A percentile compares a stretch with the other conserved stretches of the same genome.
phyloP scores from a whole-genome alignment of 352 stramenopile genomes.

The Pythium rishiriense region DNA sequence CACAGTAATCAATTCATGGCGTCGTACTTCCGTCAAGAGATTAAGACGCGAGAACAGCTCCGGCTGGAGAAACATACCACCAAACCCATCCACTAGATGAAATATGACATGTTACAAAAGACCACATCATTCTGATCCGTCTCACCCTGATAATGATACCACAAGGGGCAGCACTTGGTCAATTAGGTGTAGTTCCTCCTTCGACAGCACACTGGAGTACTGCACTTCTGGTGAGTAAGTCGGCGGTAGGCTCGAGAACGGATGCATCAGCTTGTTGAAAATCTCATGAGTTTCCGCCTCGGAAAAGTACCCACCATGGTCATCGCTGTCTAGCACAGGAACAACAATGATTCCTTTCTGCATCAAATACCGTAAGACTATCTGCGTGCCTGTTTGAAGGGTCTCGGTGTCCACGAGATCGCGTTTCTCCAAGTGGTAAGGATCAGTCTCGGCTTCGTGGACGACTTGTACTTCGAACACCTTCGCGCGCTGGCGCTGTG shows the following conservation, averaged over 20 bases:
- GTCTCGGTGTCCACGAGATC: constrained; percentile 26
- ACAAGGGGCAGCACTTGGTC: constrained; percentile 37
- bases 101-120: not conserved
- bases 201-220: constrained; percentile 48
- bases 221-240: constrained; percentile 45
- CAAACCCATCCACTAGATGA: constrained; percentile 21
- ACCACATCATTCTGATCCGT: not conserved
- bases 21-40: constrained; percentile 74
- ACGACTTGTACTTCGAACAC: constrained; percentile 44
- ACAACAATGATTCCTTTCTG: constrained; percentile 55
- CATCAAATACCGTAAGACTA: constrained; percentile 49
- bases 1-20: constrained; percentile 83
- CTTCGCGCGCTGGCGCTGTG: constrained; percentile 31
- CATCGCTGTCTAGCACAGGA: constrained; percentile 28
- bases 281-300: constrained; percentile 34
- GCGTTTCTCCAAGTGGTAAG: constrained; percentile 36
- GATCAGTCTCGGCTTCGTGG: constrained; percentile 40
- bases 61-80: constrained; percentile 50
- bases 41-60: constrained; percentile 63
- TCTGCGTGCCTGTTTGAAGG: constrained; percentile 42
- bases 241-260: constrained; percentile 38
- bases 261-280: constrained; percentile 46
- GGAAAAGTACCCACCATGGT: constrained; percentile 13
- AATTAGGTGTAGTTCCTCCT: constrained; percentile 41
- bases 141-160: constrained; percentile 1